Base-by-base conservation (phyloP, 306 rosid species). In the Cucumis hystrix region DNA sequence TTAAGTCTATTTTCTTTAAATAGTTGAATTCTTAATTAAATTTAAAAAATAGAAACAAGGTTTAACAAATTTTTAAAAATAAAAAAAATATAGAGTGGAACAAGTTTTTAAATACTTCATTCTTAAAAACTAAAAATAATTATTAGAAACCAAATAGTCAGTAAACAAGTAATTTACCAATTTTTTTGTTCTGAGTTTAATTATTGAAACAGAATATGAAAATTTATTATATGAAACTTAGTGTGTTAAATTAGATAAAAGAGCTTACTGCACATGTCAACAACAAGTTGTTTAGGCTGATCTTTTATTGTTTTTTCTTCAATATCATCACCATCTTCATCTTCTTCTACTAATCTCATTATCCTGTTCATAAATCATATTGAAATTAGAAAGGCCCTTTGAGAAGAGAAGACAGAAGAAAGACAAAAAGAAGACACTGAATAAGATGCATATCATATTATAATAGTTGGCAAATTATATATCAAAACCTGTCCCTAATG, bases 241-340 rank as follows among this genome's bases (percentile, higher is more conserved):
- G 51, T 47, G 54, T 33, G 37, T 33, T 33, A 47, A 47, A 12
- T 3, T 47, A 47, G 25, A 35, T 1, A 28, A 69, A 41, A 41
- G 18, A 20, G 81, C 97, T 89, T 85, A 95, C 98, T 89, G 28
- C 92, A 83, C 92, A 95, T 83, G 81, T 95, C 98, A 12, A 95
- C 82, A 66, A 95, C 79, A 41, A 90, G 75, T 49, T 86, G 88
- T 70, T 85, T 79, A 49, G 86, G 81, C 21, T 69, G 85, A 68
- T 83, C 87, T 58, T 65, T 79, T 25, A 66, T 83, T 35, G 81
- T 41, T 41, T 41, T 83, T 73, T 80, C 89, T 54, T 77, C 79
- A 45, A 64, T 43, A 15, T 30, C 80, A 40, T 84, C 72, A 8
- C 30, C 83, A 43, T 85, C 73, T 45, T 88, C 86, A 75, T 90